A percentile compares a stretch with the other conserved stretches of the same genome.
Evolutionary conservation across 2,329 filamentous ascomycete genomes (phyloP).

Genomic region (Neoscytalidium dimidiatum): DNA sequence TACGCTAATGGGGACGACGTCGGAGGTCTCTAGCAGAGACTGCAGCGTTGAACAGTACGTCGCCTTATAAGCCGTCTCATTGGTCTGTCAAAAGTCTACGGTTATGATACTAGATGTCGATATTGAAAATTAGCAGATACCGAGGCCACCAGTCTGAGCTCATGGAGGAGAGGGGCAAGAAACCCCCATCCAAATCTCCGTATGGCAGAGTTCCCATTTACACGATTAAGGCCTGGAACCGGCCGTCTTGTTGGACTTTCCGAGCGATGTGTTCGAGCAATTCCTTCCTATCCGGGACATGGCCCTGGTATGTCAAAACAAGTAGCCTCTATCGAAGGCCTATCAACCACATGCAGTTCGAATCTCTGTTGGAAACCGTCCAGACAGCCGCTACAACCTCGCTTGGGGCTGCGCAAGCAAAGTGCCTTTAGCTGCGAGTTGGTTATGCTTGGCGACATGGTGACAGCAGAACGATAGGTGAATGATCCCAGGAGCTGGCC

Average conservation of each 20-base stretch:
- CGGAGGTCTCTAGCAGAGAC: conserved; percentile 42
- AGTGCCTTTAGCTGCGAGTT: not conserved
- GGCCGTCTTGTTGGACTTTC: conserved; percentile 30
- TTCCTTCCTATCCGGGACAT: not conserved
- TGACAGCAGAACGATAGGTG: not conserved
- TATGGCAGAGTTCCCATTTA: conserved; percentile 52
- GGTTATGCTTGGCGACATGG: not conserved
- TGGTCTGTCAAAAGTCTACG: conserved; percentile 36
- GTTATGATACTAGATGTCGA: conserved; percentile 50
- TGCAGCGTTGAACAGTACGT: conserved; percentile 42
- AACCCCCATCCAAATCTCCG: conserved; percentile 50
- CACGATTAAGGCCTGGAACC: conserved; percentile 52
- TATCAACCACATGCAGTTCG: not conserved
- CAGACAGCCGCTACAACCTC: not conserved
- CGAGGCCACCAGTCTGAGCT: conserved; percentile 50
- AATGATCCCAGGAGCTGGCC: too few relatives aligned
- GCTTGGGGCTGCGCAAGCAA: not conserved
- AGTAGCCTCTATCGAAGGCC: too few relatives aligned
- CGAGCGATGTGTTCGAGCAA: not conserved
- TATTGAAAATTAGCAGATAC: conserved; percentile 51
- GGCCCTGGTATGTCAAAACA: not conserved
- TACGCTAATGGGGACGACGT: conserved; percentile 52
- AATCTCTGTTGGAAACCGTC: not conserved
- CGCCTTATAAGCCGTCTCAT: conserved; percentile 36
- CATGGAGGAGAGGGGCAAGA: conserved; percentile 42